Evolutionary conservation across 768 basidiomycete genomes (phyloP), one percentile per base, ranked within the genome.

Genomic region (Auricularia cornea): DNA sequence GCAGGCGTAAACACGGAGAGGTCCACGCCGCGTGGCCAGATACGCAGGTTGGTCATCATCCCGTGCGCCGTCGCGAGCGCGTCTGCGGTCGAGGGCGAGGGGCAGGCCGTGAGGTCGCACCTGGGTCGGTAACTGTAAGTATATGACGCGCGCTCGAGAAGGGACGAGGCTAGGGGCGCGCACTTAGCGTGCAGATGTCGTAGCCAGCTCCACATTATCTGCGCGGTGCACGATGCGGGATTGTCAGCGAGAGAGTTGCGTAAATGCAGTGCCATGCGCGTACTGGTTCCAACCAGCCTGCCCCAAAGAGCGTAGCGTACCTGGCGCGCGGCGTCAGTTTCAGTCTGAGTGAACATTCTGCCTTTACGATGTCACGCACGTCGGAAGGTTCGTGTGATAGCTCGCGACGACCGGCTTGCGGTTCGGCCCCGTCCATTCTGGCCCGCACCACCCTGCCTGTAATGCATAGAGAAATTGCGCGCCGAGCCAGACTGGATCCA

Each of bases 401-500:
- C 72, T 73, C 3, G 74, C 72, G 12, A 79, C 73, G 3, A 76
- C 71, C 2, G 75, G 66, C n/a, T 56, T 23, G 11, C 56, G 56
- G 20, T 48, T 35, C 14, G 44, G 41, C 20, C 48, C 61, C 8
- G 23, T 31, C 60, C 66, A 61, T 44, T 67, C 67, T 71, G 67
- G 8, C 72, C 74, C 6, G 72, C 76, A 35, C 72, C 72, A 78
- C 16, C 76, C 75, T 16, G 74, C 63, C 62, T 75, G 72, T 70
- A 77, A 69, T 2, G 75, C 77, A 63, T 74, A 68, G n/a, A 78
- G 71, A 12, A 73, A 73, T 62, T 80, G 78, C 1, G 75, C 78
- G 20, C 79, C 79, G 3, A 80, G 74, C 78, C 78, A 80, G 48
- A 80, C 78, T 3, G 79, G 78, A 69, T 80, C 78, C 51, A 78